Base-by-base conservation (phyloP, 2,329 filamentous ascomycete genomes). In the Gliomastix tumulicola region DNA sequence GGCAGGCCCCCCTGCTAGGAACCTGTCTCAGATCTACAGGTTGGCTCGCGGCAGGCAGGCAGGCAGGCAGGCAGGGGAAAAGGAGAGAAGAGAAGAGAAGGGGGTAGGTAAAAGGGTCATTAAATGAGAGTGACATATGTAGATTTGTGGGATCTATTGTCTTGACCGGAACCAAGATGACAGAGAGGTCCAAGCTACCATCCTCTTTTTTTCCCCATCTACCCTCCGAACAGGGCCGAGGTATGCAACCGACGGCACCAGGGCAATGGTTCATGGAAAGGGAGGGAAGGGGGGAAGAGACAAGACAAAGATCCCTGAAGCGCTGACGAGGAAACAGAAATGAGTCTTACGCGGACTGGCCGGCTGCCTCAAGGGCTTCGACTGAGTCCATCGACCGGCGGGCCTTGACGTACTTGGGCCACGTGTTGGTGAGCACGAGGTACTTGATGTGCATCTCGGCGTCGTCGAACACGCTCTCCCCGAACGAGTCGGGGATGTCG, bases 371-470 rank as follows among this genome's bases (percentile, higher is more conserved):
- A 19, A 42, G 22, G 12, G 27, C 15, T 4, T 38, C 35, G 22
- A 32, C 27, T 8, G 48, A 42, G 17, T 51, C 46, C 16, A 49
- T 35, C 6, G 48, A 55, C 17, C 43, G 40, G 20, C 54, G 44
- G 8, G 67, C 60, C 33, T 54, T 59, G 28, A 74, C 63, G 45
- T 71, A 78, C 49, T 72, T 75, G 21, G 71, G 71, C 79, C 80
- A 84, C 0, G 80, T 84, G 49, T 83, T 83, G 12, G 77, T 81
- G 40, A 82, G 59, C 5, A 84, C 78, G 6, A 83, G 64, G 41
- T 82, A 79, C 54, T 80, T 82, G 57, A 84, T 73, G 45, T 68
- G 71, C n/a, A 57, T 55, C 48, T 79, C 68, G 0, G 77, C 74
- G 5, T 59, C 63, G 46, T 82, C 76, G 47, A 84, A 83, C 3